phyloP scores from a whole-genome alignment of 441 rosid genomes.

The Macaranga tanarius region DNA sequence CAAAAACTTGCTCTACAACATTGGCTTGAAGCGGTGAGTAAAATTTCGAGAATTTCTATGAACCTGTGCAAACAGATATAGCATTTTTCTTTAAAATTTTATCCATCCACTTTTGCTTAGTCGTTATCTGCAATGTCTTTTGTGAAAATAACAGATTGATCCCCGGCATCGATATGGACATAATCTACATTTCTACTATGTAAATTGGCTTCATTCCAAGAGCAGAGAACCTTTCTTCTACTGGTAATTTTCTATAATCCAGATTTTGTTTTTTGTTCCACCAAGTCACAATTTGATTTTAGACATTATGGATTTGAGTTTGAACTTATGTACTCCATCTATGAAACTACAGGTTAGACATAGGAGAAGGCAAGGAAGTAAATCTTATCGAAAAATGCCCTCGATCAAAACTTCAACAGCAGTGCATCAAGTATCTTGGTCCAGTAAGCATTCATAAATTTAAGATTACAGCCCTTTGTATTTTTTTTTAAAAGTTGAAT shows the following conservation, averaged over 20 bases:
- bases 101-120: conserved; percentile 5
- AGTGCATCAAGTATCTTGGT: conserved; percentile 95
- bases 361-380: conserved; percentile 92
- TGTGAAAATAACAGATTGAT: conserved; percentile 59
- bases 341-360: conserved; percentile 74
- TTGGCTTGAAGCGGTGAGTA: conserved; percentile 95
- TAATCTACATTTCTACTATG: conserved; percentile 83
- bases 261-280: conserved; percentile 15
- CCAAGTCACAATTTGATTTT: conserved; percentile 21
- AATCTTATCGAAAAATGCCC: conserved; percentile 67
- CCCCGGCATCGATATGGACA: conserved; percentile 97
- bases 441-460: conserved; percentile 48
- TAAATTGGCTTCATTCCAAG: conserved; percentile 74
- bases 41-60: neutral
- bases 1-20: conserved; percentile 91
- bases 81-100: neutral
- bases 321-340: conserved; percentile 5
- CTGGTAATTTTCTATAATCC: conserved; percentile 51
- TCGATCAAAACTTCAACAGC: conserved; percentile 72
- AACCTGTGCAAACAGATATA: neutral
- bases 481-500: conserved; percentile 2
- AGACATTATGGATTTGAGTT: conserved; percentile 16
- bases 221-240: conserved; percentile 95
- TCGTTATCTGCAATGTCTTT: neutral
- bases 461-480: conserved; percentile 11